These are phyloP conservation scores for Dendrostoma leiphaemia DNA, from an alignment of 2,329 filamentous ascomycete genomes.

Conservation along the genomic window DNA sequence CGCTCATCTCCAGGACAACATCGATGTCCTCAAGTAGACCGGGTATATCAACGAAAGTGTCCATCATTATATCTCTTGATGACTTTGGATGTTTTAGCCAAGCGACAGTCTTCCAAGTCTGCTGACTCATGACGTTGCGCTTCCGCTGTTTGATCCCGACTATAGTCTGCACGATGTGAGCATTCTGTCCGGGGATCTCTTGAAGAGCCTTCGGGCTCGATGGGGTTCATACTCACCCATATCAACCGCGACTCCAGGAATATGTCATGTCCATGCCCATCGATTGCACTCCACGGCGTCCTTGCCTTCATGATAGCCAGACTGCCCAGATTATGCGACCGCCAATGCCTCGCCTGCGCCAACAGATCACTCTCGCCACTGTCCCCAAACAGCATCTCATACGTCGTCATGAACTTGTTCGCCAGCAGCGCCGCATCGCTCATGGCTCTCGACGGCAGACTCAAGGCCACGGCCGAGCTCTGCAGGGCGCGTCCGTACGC, in stretches of 20 bases:
- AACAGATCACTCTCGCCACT: background rate
- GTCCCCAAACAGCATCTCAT: slow-evolving; percentile 19
- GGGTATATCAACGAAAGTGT: slow-evolving; percentile 21
- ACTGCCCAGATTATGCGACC: slow-evolving; percentile 2
- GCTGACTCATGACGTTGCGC: slow-evolving; percentile 15
- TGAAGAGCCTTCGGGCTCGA: too few relatives aligned
- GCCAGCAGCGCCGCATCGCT: slow-evolving; percentile 23
- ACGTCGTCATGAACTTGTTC: slow-evolving; percentile 23
- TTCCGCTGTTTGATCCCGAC: slow-evolving; percentile 15
- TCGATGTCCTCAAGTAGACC: slow-evolving; percentile 21
- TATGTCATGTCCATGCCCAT: slow-evolving; percentile 1
- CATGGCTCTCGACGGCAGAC: slow-evolving; percentile 8
- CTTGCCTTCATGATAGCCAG: slow-evolving; percentile 9
- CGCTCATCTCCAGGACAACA: slow-evolving; percentile 1
- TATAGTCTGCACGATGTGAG: slow-evolving; percentile 16
- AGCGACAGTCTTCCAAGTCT: slow-evolving; percentile 22
- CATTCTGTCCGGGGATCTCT: background rate
- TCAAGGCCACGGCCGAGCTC: slow-evolving; percentile 19
- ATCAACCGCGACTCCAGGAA: background rate
- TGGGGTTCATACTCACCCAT: background rate
- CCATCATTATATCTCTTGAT: slow-evolving; percentile 21
- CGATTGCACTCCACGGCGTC: slow-evolving; percentile 2
- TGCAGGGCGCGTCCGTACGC: slow-evolving; percentile 22
- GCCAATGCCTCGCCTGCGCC: background rate
- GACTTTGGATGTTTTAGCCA: slow-evolving; percentile 20